Conservation (phyloP, 805 yeast genomes). For the Cyberlindnera sargentensis region DNA sequence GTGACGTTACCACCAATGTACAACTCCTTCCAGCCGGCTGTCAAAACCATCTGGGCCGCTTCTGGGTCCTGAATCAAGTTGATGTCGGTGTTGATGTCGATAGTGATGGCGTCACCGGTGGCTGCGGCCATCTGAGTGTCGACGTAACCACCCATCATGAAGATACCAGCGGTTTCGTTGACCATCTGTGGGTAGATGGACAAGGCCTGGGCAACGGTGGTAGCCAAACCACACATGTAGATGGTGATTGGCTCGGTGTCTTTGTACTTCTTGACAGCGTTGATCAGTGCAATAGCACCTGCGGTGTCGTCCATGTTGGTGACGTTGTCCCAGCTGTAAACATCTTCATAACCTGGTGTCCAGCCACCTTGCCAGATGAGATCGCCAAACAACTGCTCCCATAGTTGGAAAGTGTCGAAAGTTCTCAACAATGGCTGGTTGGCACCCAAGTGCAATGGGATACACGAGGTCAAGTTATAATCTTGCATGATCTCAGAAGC, state of each 20-base stretch:
- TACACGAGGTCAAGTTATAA: constrained; percentile 30
- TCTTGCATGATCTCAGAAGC: constrained; percentile 25
- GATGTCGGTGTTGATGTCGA: constrained; percentile 37
- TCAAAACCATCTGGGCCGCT: constrained; percentile 36
- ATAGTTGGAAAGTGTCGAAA: constrained; percentile 32
- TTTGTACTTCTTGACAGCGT: constrained; percentile 32
- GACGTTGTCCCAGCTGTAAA: constrained; percentile 27
- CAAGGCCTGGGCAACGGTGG: constrained; percentile 40
- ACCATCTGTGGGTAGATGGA: constrained; percentile 32
- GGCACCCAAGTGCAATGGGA: constrained; percentile 33
- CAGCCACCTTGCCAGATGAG: constrained; percentile 38
- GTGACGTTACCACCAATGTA: constrained; percentile 37
- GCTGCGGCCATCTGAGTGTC: constrained; percentile 35
- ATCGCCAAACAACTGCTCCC: constrained; percentile 32
- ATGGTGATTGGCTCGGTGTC: constrained; percentile 31
- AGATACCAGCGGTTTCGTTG: constrained; percentile 32
- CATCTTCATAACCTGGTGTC: constrained; percentile 26
- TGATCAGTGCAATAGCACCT: constrained; percentile 34
- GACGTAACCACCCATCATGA: constrained; percentile 39
- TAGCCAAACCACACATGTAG: constrained; percentile 36
- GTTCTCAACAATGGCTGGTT: constrained; percentile 31
- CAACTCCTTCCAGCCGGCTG: constrained; percentile 34
- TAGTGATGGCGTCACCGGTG: constrained; percentile 24
- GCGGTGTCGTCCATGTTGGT: constrained; percentile 26
- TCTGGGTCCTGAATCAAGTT: constrained; percentile 39